These are phyloP conservation scores for Exophiala sp. DNA, from an alignment of 2,329 filamentous ascomycete genomes.

Conservation along the genomic window DNA sequence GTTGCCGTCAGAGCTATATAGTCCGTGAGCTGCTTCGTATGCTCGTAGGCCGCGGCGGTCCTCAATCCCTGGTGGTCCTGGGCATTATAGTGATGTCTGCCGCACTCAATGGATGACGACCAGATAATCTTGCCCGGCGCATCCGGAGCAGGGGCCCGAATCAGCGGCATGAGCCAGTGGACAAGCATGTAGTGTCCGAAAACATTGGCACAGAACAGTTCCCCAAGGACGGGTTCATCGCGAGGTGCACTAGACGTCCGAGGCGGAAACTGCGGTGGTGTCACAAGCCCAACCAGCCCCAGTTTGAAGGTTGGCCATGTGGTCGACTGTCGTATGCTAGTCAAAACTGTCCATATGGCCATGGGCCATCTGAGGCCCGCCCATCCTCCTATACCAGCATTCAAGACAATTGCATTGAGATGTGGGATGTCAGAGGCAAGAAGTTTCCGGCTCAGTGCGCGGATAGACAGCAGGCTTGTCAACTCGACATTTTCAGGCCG, in stretches of 20 bases:
- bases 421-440: conserved; percentile 52
- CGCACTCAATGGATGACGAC: conserved; percentile 75
- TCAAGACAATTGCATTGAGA: conserved; percentile 73
- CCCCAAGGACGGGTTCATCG: conserved; percentile 60
- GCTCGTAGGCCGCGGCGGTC: conserved; percentile 67
- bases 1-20: conserved; percentile 62
- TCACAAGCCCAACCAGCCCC: conserved; percentile 50
- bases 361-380: conserved; percentile 64
- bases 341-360: conserved; percentile 53
- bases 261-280: conserved; percentile 47
- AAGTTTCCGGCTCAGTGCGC: conserved; percentile 48
- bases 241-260: conserved; percentile 7
- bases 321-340: conserved; percentile 59
- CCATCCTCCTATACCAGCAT: conserved; percentile 87
- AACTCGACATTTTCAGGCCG: conserved; percentile 55
- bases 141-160: conserved; percentile 48
- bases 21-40: conserved; percentile 81
- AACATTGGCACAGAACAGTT: conserved; percentile 84
- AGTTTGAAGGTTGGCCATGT: conserved; percentile 77
- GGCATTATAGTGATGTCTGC: conserved; percentile 50
- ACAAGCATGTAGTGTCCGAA: conserved; percentile 92
- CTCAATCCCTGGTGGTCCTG: conserved; percentile 71
- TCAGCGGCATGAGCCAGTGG: conserved; percentile 70
- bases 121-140: conserved; percentile 68
- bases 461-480: conserved; percentile 50